Percentiles rank a stretch among this genome's conserved stretches.
These are phyloP conservation scores for Mediolabrus comicus DNA, from an alignment of 108 stramenopile genomes.

Conservation along the genomic window DNA sequence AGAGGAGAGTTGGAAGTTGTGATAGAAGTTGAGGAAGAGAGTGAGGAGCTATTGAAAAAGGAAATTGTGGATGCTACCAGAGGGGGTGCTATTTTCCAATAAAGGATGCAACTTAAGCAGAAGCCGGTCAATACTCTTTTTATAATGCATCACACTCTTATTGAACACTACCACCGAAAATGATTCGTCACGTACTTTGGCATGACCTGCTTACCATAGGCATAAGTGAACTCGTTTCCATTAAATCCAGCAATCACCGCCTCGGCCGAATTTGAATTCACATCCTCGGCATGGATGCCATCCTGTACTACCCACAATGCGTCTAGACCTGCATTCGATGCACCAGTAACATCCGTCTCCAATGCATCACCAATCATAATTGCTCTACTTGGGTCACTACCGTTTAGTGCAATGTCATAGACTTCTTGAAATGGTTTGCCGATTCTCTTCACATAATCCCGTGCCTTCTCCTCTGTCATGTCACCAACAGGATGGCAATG, in stretches of 20 bases:
- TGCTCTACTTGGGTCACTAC: conserved; percentile 22
- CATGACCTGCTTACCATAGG: conserved; percentile 22
- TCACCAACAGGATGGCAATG: conserved; percentile 33
- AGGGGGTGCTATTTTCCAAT: conserved; percentile 44
- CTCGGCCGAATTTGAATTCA: conserved; percentile 39
- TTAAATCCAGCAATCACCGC: conserved; percentile 57
- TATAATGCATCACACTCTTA: no score
- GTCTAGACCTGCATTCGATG: conserved; percentile 38
- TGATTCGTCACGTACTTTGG: conserved; percentile 32
- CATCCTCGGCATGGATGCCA: conserved; percentile 63
- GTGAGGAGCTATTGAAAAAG: conserved; percentile 24
- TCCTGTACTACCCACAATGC: conserved; percentile 73
- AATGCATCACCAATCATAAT: conserved; percentile 86
- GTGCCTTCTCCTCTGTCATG: conserved; percentile 29
- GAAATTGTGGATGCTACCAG: conserved; percentile 68
- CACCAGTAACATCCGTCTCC: conserved; percentile 84
- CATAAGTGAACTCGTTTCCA: conserved; percentile 32
- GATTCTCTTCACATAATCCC: conserved; percentile 57
- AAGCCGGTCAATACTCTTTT: no score
- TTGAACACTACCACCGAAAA: conserved; percentile 45
- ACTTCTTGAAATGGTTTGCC: conserved; percentile 83
- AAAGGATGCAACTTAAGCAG: no score
- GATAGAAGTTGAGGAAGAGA: conserved; percentile 57
- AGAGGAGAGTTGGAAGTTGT: conserved; percentile 56
- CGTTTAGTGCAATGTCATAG: conserved; percentile 61